Percentiles rank a stretch among this genome's conserved stretches.
phyloP scores from a whole-genome alignment of 2,329 filamentous ascomycete genomes.

The Blumeria hordei region DNA sequence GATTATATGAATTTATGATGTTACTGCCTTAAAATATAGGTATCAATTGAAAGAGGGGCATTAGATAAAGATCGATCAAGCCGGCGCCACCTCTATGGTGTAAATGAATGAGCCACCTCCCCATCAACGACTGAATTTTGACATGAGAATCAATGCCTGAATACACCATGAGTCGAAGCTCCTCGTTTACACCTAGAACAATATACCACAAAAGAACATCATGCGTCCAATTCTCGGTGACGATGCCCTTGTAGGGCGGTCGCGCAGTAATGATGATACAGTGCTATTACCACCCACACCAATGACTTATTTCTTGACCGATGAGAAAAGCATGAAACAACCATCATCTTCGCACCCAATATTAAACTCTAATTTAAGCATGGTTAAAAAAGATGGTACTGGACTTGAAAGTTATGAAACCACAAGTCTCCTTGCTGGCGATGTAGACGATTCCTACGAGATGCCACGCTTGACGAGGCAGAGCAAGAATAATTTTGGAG shows the following conservation, averaged over 20 bases:
- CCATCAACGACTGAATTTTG: too few relatives aligned
- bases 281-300: conserved; percentile 16
- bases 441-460: conserved; percentile 12
- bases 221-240: conserved; percentile 25
- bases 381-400: conserved; percentile 15
- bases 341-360: conserved; percentile 15
- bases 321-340: conserved; percentile 24
- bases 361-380: conserved; percentile 14
- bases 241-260: conserved; percentile 18
- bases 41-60: too few relatives aligned
- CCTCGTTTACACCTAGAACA: too few relatives aligned
- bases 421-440: conserved; percentile 12
- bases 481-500: conserved; percentile 10
- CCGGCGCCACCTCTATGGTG: too few relatives aligned
- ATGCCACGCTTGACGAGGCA: conserved; percentile 8
- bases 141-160: too few relatives aligned
- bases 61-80: too few relatives aligned
- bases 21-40: too few relatives aligned
- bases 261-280: conserved; percentile 18
- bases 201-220: background rate
- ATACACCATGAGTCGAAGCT: too few relatives aligned
- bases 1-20: too few relatives aligned
- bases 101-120: too few relatives aligned
- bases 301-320: conserved; percentile 28
- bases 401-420: conserved; percentile 15